Percentiles rank a stretch among this genome's conserved stretches.
phyloP scores from a whole-genome alignment of 176 grass and related monocot species.

The Rhipidocladum racemiflorum region DNA sequence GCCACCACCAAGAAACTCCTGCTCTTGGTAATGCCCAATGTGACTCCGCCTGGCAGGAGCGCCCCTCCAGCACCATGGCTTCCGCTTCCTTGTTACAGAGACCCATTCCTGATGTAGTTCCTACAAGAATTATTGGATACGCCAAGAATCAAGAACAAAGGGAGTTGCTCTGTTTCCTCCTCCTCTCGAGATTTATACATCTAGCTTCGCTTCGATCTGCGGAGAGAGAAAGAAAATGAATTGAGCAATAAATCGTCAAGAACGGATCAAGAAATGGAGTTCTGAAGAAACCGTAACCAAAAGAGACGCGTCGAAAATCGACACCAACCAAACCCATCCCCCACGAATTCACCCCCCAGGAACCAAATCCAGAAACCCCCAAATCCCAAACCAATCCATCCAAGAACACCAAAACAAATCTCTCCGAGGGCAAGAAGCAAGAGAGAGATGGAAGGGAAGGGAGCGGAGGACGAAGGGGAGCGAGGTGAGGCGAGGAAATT shows the following conservation, averaged over 20 bases:
- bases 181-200: neutral
- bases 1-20: conserved; percentile 5
- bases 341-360: neutral
- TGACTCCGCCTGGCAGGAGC: conserved; percentile 42
- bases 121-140: neutral
- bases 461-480: too few species aligned
- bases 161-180: neutral
- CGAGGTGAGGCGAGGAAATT: too few species aligned
- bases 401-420: neutral
- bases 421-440: neutral
- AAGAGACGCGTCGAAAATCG: neutral
- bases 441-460: too few species aligned
- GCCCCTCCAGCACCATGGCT: conserved; percentile 41
- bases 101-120: conserved; percentile 25
- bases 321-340: neutral
- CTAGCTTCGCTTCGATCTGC: conserved; percentile 12
- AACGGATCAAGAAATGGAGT: conserved; percentile 5
- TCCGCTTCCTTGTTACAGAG: neutral
- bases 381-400: neutral
- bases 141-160: conserved; percentile 14
- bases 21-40: conserved; percentile 37
- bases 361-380: neutral
- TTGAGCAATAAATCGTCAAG: conserved; percentile 6
- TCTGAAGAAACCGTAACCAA: neutral
- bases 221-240: neutral